Base-by-base conservation (phyloP, 192 early-diverging fungal genomes). In the Coemansia umbellata region DNA sequence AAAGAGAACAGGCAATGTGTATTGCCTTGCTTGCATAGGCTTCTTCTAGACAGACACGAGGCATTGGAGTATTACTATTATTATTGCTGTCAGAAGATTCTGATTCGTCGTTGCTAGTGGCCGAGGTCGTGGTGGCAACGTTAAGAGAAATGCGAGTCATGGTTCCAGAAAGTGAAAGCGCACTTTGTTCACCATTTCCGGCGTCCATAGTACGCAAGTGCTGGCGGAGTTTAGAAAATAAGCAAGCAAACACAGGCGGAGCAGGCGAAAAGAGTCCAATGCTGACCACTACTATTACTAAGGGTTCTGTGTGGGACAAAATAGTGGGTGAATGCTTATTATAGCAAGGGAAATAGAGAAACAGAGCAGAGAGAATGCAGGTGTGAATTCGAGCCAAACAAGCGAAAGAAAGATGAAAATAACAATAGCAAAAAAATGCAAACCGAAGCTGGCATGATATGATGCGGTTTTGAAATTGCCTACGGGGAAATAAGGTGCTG, bases 131-230 rank as follows among this genome's bases (percentile, higher is more conserved):
- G 14, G 23, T 26, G 24, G 28, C n/a, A n/a, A n/a, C n/a, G n/a
- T n/a, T n/a, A n/a, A n/a, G 8, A 47, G 10, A 30, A 17, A 3
- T 13, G 39, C 28, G 28, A 31, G 14, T 32, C 30, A 55, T 21
- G 53, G 28, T 13, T 43, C 37, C 26, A 37, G 53, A 23, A 17
- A 40, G 51, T 35, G 51, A 17, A 39, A 55, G 53, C 40, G 26
- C 27, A 26, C 23, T 13, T 30, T 19, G 30, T 31, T 40, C 53
- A 47, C 31, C 31, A 31, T 55, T 43, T 19, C 53, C 14, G 41
- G 26, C 31, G 21, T 55, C 37, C 53, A 55, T 55, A 55, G 19
- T 55, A 33, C 28, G 53, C 14, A 19, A 7, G 15, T 11, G 17
- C 24, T 14, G 24, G 43, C 11, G 24, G 24, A 28, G 43, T 23